Conservation (phyloP, 2,329 filamentous ascomycete species). For the Cladosporium sp. region DNA sequence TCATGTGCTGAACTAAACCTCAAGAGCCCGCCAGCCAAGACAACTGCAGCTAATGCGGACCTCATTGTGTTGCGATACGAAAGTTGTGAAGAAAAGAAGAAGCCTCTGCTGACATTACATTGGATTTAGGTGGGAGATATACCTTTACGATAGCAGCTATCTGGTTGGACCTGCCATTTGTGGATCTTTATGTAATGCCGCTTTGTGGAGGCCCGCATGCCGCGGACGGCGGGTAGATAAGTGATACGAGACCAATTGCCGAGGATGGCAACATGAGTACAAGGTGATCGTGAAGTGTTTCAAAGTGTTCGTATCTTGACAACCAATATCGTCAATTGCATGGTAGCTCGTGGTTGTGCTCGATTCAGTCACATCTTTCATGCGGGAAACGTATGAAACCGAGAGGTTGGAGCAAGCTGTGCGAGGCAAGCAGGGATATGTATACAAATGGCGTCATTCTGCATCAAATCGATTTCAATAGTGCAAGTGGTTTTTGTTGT, state of each 20-base stretch:
- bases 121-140: neutral
- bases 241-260: slow-evolving; percentile 2
- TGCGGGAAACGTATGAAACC: neutral
- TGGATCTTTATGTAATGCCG: slow-evolving; percentile 15
- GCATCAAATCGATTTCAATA: neutral
- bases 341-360: neutral
- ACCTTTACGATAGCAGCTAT: neutral
- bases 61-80: neutral
- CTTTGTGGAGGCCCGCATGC: neutral
- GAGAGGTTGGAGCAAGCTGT: neutral
- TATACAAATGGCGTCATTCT: neutral
- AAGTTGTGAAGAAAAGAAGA: neutral
- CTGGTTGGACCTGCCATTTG: slow-evolving; percentile 13
- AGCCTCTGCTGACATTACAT: neutral
- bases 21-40: slow-evolving; percentile 1
- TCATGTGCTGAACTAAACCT: slow-evolving; percentile 4
- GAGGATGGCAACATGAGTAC: neutral
- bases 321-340: neutral
- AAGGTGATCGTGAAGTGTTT: neutral
- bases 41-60: neutral
- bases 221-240: slow-evolving; percentile 6
- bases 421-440: neutral
- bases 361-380: neutral
- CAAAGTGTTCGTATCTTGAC: neutral
- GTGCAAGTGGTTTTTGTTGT: neutral